Evolutionary conservation across 768 basidiomycete genomes (phyloP), one percentile per base, ranked within the genome.

Genomic region (Crucibulum laeve): DNA sequence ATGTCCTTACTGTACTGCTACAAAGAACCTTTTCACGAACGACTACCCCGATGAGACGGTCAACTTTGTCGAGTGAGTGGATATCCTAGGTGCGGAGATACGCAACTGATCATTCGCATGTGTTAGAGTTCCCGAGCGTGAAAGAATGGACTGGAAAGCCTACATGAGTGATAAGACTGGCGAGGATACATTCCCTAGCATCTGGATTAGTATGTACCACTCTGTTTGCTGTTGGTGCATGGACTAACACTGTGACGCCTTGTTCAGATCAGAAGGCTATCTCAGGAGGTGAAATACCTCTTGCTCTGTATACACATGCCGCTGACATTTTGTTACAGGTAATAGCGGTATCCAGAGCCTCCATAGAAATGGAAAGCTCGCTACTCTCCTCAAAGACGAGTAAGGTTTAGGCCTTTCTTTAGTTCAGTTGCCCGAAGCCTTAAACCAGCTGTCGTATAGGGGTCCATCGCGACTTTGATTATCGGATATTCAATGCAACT

Each of bases 111-210:
- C 2, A 18, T 18, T n/a, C 15, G 17, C 30, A 25, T 40, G 85
- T 87, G 57, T 64, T 90, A 38, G 82, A 88, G n/a, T n/a, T n/a
- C n/a, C n/a, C 58, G 49, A 68, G 39, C 64, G 64, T 23, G 67
- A 77, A n/a, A n/a, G n/a, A n/a, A n/a, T n/a, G n/a, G n/a, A n/a
- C n/a, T n/a, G n/a, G n/a, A n/a, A n/a, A n/a, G n/a, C n/a, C n/a
- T 90, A 89, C 53, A 69, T 92, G 3, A 17, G 8, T 2, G 43
- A 74, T 52, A 84, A 80, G 73, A 86, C 85, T 0, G 72, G 71
- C 0, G 88, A 85, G 52, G 60, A 76, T 17, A 84, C 83, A 8
- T 89, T 91, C 4, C 89, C 89, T 23, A 86, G 80, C 55, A 72
- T 87, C 45, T 91, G 87, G 66, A 74, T 91, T 56, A 75, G 85